Conservation (phyloP, 1,284 basidiomycete genomes). For the Chalciporus sp. region DNA sequence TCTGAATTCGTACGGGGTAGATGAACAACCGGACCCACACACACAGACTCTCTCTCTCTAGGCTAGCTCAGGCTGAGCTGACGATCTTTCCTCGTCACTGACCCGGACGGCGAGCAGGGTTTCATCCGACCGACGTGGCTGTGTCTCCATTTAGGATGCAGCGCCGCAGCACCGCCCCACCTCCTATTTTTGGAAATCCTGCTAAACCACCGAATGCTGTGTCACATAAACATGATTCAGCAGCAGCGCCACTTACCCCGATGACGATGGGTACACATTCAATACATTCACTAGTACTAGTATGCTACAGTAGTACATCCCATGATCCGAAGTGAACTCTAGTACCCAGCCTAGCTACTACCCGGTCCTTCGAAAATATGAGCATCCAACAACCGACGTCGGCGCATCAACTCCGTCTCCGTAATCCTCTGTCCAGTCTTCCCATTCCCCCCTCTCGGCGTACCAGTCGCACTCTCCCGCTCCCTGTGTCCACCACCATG, state of each 20-base stretch:
- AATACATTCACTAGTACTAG: too few relatives aligned
- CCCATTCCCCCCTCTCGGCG: slow-evolving; percentile 39
- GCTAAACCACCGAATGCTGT: slow-evolving; percentile 24
- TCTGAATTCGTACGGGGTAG: background rate
- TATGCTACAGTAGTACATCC: too few relatives aligned
- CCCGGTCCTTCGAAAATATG: slow-evolving; percentile 47
- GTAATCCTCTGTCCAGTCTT: slow-evolving; percentile 67
- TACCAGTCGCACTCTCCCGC: slow-evolving; percentile 32
- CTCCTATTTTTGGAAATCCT: slow-evolving; percentile 14
- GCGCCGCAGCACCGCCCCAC: slow-evolving; percentile 37
- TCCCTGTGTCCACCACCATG: slow-evolving; percentile 12
- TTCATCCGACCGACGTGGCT: slow-evolving; percentile 31
- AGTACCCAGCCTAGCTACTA: slow-evolving; percentile 4
- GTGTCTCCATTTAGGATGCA: slow-evolving; percentile 37
- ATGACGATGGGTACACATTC: too few relatives aligned
- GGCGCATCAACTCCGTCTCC: slow-evolving; percentile 78
- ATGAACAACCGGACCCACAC: background rate
- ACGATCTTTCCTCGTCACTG: slow-evolving; percentile 10
- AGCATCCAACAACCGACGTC: slow-evolving; percentile 69
- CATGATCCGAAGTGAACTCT: too few relatives aligned
- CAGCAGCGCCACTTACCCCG: slow-evolving; percentile 1
- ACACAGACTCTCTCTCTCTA: too few relatives aligned
- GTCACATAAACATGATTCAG: slow-evolving; percentile 1
- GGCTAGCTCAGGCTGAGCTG: too few relatives aligned
- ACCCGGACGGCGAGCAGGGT: slow-evolving; percentile 14